Evolutionary conservation across 805 yeast genomes (phyloP).

Genomic region (Starmerella powellii): DNA sequence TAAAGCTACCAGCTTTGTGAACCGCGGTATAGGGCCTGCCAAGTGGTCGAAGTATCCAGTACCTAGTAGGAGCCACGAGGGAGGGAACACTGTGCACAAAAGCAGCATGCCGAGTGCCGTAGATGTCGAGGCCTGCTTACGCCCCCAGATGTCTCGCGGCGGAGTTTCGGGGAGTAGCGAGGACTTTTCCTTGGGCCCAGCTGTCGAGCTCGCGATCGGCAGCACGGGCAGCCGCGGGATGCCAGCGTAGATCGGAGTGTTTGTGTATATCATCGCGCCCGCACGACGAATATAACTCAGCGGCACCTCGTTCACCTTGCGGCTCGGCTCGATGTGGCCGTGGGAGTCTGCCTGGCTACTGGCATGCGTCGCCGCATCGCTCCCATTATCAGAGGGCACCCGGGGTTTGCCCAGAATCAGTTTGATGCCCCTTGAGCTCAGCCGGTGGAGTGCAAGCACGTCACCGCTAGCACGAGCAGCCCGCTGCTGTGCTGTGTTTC

Average conservation of each 20-base stretch:
- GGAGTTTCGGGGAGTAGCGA: conserved; percentile 2
- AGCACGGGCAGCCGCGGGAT: conserved; percentile 18
- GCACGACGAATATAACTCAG: conserved; percentile 10
- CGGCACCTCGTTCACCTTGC: conserved; percentile 1
- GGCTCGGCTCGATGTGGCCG: conserved; percentile 11
- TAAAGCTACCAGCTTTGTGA: conserved; percentile 27
- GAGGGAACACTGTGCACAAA: conserved; percentile 28
- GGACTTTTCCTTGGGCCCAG: not conserved
- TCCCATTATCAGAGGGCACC: not conserved
- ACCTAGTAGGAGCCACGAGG: conserved; percentile 32
- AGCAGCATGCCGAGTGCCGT: conserved; percentile 21
- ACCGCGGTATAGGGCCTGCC: conserved; percentile 27
- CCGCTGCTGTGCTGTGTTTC: too few species aligned
- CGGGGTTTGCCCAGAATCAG: conserved; percentile 2
- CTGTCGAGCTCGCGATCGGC: conserved; percentile 1
- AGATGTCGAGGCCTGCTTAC: conserved; percentile 9
- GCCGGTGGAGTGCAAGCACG: too few species aligned
- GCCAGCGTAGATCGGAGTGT: conserved; percentile 17
- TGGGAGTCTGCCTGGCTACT: conserved; percentile 7
- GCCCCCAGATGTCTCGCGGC: conserved; percentile 22
- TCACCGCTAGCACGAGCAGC: too few species aligned
- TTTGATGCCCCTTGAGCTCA: not conserved
- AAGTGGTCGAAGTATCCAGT: conserved; percentile 29
- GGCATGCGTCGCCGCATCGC: not conserved
- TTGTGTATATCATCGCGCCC: conserved; percentile 1